Evolutionary conservation across 2,329 filamentous ascomycete genomes (phyloP).

Genomic region (Pseudodiploospora longispora): DNA sequence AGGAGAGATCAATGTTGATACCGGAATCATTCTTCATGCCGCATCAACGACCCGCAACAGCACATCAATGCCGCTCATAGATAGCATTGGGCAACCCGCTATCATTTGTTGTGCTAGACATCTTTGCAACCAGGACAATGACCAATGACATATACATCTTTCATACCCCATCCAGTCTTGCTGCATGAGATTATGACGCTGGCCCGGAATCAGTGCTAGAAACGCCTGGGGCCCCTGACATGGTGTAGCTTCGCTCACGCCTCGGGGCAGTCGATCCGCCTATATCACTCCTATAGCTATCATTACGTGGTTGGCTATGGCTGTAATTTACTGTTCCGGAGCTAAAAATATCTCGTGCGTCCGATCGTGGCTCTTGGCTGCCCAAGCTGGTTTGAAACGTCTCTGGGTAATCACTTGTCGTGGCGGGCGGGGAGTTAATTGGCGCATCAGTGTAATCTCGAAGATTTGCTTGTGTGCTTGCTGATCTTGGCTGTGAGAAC

Average conservation of each 20-base stretch:
- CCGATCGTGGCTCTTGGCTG: conserved; percentile 29
- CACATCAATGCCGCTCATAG: no score
- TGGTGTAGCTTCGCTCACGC: conserved; percentile 5
- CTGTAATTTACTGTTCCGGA: conserved; percentile 21
- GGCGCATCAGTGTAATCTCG: conserved; percentile 46
- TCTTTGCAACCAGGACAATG: no score
- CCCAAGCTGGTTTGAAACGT: conserved; percentile 25
- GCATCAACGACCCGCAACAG: no score
- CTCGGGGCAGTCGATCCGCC: conserved; percentile 1
- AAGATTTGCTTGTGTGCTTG: conserved; percentile 22
- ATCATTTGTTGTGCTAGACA: no score
- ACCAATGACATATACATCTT: no score
- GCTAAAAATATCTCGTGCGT: conserved; percentile 38
- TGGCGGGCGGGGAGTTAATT: conserved; percentile 46
- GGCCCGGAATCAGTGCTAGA: conserved; percentile 1
- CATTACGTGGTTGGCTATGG: conserved; percentile 4
- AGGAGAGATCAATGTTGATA: no score
- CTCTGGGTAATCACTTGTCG: conserved; percentile 44
- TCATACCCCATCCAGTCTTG: not conserved
- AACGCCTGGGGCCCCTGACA: not conserved
- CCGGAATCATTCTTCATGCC: no score
- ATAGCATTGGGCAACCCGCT: no score
- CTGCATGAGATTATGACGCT: not conserved
- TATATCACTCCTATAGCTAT: conserved; percentile 3
- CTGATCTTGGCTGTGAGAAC: conserved; percentile 7